phyloP scores from a whole-genome alignment of 2,329 filamentous ascomycete genomes.

The Pleoardoris graminearum region DNA sequence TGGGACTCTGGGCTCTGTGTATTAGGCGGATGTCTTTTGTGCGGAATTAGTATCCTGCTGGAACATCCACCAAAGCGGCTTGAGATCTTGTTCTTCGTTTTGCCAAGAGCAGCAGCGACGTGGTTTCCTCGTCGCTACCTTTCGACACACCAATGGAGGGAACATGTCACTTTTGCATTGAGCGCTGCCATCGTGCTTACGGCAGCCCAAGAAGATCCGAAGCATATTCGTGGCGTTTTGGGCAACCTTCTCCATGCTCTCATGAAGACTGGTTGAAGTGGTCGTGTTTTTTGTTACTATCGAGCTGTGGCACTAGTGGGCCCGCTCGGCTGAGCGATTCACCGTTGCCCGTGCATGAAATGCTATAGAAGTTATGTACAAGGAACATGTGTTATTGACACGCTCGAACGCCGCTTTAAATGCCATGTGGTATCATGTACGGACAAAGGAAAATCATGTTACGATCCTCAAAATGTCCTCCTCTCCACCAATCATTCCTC shows the following conservation, averaged over 20 bases:
- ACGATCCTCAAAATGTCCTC: slow-evolving; percentile 1
- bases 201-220: slow-evolving; percentile 31
- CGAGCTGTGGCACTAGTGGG: not conserved
- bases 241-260: slow-evolving; percentile 29
- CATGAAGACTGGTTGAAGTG: slow-evolving; percentile 22
- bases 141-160: slow-evolving; percentile 32
- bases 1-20: slow-evolving; percentile 70
- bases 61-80: slow-evolving; percentile 68
- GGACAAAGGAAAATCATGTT: slow-evolving; percentile 23
- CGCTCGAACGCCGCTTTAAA: not conserved
- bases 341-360: not conserved
- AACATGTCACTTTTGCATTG: slow-evolving; percentile 35
- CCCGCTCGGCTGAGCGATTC: not conserved
- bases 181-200: slow-evolving; percentile 38
- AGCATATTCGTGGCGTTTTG: slow-evolving; percentile 34
- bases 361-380: not conserved
- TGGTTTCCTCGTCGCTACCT: slow-evolving; percentile 71
- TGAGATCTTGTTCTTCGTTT: slow-evolving; percentile 80
- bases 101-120: slow-evolving; percentile 75
- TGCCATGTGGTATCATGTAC: slow-evolving; percentile 19
- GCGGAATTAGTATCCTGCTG: slow-evolving; percentile 79
- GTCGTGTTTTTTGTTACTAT: not conserved
- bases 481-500: slow-evolving; percentile 22
- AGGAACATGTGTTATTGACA: not conserved
- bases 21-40: slow-evolving; percentile 70